Base-by-base conservation (phyloP, 495 filamentous ascomycete genomes). In the Chaetomium cochliodes region DNA sequence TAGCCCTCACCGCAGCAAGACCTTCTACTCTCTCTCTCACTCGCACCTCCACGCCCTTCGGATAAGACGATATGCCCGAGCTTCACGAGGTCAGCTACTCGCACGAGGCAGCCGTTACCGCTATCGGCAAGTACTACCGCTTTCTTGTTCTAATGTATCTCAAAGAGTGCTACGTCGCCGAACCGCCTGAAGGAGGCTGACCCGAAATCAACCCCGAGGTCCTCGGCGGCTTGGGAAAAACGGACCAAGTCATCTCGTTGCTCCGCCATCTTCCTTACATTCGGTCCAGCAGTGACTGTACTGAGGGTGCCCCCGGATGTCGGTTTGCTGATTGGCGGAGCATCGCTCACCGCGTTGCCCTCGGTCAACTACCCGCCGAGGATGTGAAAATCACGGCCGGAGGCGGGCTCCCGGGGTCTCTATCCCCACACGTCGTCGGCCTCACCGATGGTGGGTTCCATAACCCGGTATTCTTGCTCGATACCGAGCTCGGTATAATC, bases 111-210 rank as follows among this genome's bases (percentile, higher is more conserved):
- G 62, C 64, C 20, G 18, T 66, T 20, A 60, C 59, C 28, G 64
- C 67, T 5, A n/a, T 75, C 13, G 51, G 55, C 18, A 64, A 67
- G 28, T 72, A 67, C 58, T 69, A 71, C 58, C 25, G 13, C 16
- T 70, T 72, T 60, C 67, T 72, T 26, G 62, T 65, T 37, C 68
- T 51, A 22, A 60, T 72, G 63, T 69, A 75, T 61, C 51, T 74
- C 22, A 47, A 62, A 30, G 60, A 70, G 25, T 50, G 28, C 1
- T 26, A 37, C 25, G 25, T 59, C 47, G 67, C 58, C 64, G 61
- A 28, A 41, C 56, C 26, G 62, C 70, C 70, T 47, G 50, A 56
- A 61, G 62, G 44, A 33, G 72, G 72, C 59, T 74, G 72, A 70
- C 72, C 69, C 51, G 56, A 13, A 33, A 69, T 73, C 37, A 72